These are phyloP conservation scores for Monosporascus sp. DNA, from an alignment of 2,329 filamentous ascomycete species.

Conservation along the genomic window DNA sequence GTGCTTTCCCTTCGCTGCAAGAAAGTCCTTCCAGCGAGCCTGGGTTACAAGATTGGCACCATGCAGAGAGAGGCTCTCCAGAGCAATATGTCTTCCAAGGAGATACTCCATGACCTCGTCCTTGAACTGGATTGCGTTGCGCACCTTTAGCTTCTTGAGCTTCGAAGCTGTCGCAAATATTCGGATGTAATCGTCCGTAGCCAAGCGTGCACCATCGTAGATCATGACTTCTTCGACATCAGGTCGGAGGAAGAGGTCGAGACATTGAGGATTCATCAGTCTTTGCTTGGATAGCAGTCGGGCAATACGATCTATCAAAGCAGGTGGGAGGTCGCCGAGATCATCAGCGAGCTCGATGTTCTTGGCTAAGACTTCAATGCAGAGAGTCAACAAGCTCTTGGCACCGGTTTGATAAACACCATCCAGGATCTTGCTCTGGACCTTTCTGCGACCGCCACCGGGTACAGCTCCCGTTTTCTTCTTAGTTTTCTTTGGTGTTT, in stretches of 20 bases:
- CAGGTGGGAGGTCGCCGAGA: constrained; percentile 53
- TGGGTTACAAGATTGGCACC: constrained; percentile 81
- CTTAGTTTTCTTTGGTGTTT: constrained; percentile 51
- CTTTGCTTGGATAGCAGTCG: constrained; percentile 57
- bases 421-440: constrained; percentile 81
- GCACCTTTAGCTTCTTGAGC: constrained; percentile 67
- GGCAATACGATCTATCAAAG: constrained; percentile 54
- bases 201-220: constrained; percentile 60
- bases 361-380: constrained; percentile 57
- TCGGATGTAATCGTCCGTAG: constrained; percentile 69
- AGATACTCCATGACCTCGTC: constrained; percentile 79
- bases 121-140: constrained; percentile 89
- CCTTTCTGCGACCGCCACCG: constrained; percentile 63
- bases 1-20: constrained; percentile 58
- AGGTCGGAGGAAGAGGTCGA: constrained; percentile 54
- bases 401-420: constrained; percentile 61
- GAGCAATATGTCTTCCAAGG: constrained; percentile 60
- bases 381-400: constrained; percentile 62
- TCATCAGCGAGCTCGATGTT: constrained; percentile 59
- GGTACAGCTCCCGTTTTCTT: constrained; percentile 46
- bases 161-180: constrained; percentile 73
- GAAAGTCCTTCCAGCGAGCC: constrained; percentile 66
- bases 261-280: constrained; percentile 47
- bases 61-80: constrained; percentile 74
- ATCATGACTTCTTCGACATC: constrained; percentile 46